Evolutionary conservation across 164 flowering plant genomes (phyloP), one percentile per base, ranked within the genome.

Genomic region (Vitis cinerea): DNA sequence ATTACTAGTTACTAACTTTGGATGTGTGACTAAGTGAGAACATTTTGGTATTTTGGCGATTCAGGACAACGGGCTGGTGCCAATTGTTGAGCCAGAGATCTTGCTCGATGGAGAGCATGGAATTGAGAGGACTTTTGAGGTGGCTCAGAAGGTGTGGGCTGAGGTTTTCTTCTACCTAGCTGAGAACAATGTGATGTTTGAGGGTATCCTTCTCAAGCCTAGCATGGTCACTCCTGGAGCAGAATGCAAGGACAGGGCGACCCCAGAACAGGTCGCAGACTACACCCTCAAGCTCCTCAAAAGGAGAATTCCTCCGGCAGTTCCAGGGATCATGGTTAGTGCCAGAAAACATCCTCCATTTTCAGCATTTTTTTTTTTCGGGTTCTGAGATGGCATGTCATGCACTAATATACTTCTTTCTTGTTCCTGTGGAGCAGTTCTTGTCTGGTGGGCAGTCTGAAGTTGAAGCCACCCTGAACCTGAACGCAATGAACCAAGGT

Each of bases 171-270:
- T 81, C 88, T 85, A 90, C 88, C 83, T 91, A 29, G 93, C 97
- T 15, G 83, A 90, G 77, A 91, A 91, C 90, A 89, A 89, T 78
- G 97, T 86, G 66, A 23, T 76, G 84, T 89, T 86, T 67, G 89
- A 88, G 61, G 97, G 94, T 27, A 91, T 91, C 80, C 94, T 91
- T 74, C 89, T 89, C 76, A 89, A 89, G 83, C 97, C 97, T 37
- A 88, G 94, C 88, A 91, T 91, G 95, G 97, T 92, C 58, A 92
- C 95, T 64, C 95, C 93, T 15, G 97, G 97, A 30, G 96, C 94
- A n/a, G 98, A 89, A 62, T 84, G 87, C 89, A 90, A 90, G 81
- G 92, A 89, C 4, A 87, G 68, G 78, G 98, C 92, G 61, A 84
- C 90, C 19, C 91, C 75, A 87, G 63, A 37, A 37, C 70, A 81